A percentile compares a stretch with the other conserved stretches of the same genome.
phyloP scores from a whole-genome alignment of 441 rosid species.

The Jatropha podagrica region DNA sequence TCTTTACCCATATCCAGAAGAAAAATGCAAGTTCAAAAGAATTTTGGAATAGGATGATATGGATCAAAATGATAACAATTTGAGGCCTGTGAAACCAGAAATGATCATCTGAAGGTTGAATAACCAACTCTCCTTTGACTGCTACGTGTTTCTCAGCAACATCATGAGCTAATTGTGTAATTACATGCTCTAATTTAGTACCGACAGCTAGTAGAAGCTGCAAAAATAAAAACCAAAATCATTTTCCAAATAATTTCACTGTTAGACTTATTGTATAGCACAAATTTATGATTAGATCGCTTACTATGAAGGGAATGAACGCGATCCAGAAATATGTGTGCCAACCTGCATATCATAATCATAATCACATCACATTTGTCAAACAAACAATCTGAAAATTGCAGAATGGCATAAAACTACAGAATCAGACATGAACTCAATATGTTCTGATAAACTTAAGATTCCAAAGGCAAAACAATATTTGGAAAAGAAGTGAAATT shows the following conservation, averaged over 20 bases:
- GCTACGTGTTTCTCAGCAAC: slow-evolving; percentile 80
- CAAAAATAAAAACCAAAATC: neutral
- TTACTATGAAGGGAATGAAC: slow-evolving; percentile 70
- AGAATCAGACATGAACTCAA: neutral
- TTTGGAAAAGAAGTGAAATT: neutral
- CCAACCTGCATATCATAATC: slow-evolving; percentile 53
- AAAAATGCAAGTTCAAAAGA: slow-evolving; percentile 73
- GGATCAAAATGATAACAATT: slow-evolving; percentile 62
- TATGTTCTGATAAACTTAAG: neutral
- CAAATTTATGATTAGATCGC: slow-evolving; percentile 12
- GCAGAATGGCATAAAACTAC: neutral
- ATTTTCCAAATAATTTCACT: neutral
- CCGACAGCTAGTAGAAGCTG: slow-evolving; percentile 87
- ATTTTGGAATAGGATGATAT: slow-evolving; percentile 76
- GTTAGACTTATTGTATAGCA: neutral
- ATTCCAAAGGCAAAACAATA: neutral
- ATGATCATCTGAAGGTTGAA: slow-evolving; percentile 69
- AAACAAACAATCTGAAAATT: neutral
- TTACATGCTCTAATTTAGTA: slow-evolving; percentile 77
- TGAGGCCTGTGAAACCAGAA: slow-evolving; percentile 66
- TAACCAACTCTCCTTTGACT: slow-evolving; percentile 66
- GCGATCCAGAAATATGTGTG: slow-evolving; percentile 79
- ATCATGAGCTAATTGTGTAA: slow-evolving; percentile 65
- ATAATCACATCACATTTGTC: neutral
- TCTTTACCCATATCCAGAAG: slow-evolving; percentile 66